Percentiles rank a stretch among this genome's conserved stretches.
phyloP scores from a whole-genome alignment of 345 rosid species.

The Arabis alpina region DNA sequence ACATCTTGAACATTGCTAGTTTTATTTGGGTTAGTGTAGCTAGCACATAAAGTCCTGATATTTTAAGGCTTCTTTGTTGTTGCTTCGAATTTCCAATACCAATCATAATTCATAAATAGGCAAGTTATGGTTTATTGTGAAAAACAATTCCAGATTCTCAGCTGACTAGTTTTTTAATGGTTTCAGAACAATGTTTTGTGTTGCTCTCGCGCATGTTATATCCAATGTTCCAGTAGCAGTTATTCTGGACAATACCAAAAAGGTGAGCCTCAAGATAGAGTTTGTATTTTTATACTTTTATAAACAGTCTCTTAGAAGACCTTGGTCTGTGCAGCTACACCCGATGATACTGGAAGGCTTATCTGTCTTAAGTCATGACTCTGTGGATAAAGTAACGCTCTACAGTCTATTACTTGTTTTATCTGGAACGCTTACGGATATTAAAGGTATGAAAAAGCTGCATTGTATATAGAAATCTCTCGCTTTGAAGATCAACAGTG shows the following conservation, averaged over 20 bases:
- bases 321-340: slow-evolving; percentile 58
- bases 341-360: slow-evolving; percentile 72
- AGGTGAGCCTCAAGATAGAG: slow-evolving; percentile 52
- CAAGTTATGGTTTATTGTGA: slow-evolving; percentile 15
- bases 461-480: background rate
- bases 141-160: slow-evolving; percentile 14
- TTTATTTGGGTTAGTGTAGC: slow-evolving; percentile 9
- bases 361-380: slow-evolving; percentile 53
- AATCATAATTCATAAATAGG: slow-evolving; percentile 11
- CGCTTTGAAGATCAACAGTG: background rate
- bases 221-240: slow-evolving; percentile 66
- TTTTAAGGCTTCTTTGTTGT: slow-evolving; percentile 8
- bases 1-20: background rate
- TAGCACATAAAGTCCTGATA: background rate
- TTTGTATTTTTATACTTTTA: slow-evolving; percentile 17
- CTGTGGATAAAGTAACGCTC: slow-evolving; percentile 57
- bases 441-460: slow-evolving; percentile 53
- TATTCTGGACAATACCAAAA: slow-evolving; percentile 67
- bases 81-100: slow-evolving; percentile 10
- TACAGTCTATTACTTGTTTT: slow-evolving; percentile 73
- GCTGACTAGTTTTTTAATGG: slow-evolving; percentile 30
- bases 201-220: slow-evolving; percentile 72
- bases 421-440: slow-evolving; percentile 78
- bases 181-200: slow-evolving; percentile 67
- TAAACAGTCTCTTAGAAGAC: slow-evolving; percentile 18